These are phyloP conservation scores for Flaveria bidentis DNA, from an alignment of 129 eudicot genomes.

Conservation along the genomic window DNA sequence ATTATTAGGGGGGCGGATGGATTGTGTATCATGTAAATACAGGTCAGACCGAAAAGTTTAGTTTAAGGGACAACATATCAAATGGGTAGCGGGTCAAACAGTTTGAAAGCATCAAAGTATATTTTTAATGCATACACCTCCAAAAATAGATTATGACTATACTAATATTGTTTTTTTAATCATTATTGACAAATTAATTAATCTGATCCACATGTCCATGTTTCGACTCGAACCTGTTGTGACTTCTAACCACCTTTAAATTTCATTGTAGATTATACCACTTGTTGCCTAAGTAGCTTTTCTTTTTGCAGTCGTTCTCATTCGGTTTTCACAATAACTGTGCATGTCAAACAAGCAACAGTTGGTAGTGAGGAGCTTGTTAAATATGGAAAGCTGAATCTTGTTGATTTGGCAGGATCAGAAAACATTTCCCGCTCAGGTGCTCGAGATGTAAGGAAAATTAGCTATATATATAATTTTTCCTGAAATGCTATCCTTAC, in stretches of 20 bases:
- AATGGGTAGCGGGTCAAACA: neutral
- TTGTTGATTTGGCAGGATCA: slow-evolving; percentile 92
- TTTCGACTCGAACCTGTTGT: neutral
- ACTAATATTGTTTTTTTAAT: neutral
- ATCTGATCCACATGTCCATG: neutral
- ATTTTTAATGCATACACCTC: neutral
- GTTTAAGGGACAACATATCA: neutral
- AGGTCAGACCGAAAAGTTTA: neutral
- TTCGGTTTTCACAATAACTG: slow-evolving; percentile 79
- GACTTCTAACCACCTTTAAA: neutral
- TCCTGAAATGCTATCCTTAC: neutral
- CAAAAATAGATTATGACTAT: neutral
- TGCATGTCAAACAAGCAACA: slow-evolving; percentile 73
- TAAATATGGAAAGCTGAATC: slow-evolving; percentile 92
- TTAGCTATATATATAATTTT: neutral
- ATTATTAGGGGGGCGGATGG: neutral
- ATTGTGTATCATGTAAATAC: neutral
- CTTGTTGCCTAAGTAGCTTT: slow-evolving; percentile 19
- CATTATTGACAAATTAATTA: neutral
- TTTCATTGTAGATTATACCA: neutral
- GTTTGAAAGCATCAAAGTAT: neutral
- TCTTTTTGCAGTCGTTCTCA: slow-evolving; percentile 75
- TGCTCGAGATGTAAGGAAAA: slow-evolving; percentile 65
- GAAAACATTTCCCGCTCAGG: slow-evolving; percentile 88
- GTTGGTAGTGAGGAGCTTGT: slow-evolving; percentile 78